phyloP scores from a whole-genome alignment of 2,329 filamentous ascomycete genomes.

The Laburnicola sp. region DNA sequence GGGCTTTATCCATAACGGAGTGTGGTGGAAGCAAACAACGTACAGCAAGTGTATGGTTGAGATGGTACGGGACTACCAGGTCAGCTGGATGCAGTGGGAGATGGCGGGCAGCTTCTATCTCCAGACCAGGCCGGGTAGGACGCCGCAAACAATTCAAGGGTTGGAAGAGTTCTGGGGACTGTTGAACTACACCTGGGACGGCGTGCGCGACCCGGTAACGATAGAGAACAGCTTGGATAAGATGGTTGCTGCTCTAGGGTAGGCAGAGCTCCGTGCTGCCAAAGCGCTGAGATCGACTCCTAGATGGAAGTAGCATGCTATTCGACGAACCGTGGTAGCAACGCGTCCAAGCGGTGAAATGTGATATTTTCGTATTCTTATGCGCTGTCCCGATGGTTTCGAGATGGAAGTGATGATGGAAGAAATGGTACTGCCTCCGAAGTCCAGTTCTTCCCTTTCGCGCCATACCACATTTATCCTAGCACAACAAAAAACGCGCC shows the following conservation, averaged over 20 bases:
- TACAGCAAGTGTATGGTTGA: slow-evolving; percentile 37
- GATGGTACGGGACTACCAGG: slow-evolving; percentile 38
- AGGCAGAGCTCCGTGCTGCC: too few relatives aligned
- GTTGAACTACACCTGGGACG: slow-evolving; percentile 37
- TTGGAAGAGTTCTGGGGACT: slow-evolving; percentile 38
- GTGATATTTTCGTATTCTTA: too few relatives aligned
- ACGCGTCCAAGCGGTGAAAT: too few relatives aligned
- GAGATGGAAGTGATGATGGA: background rate
- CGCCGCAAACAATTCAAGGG: slow-evolving; percentile 31
- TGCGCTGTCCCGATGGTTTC: too few relatives aligned
- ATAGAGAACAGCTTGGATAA: slow-evolving; percentile 39
- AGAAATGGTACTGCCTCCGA: background rate
- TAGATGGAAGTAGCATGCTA: too few relatives aligned
- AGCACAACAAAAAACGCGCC: too few relatives aligned
- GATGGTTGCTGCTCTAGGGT: slow-evolving; percentile 30
- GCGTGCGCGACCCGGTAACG: slow-evolving; percentile 31
- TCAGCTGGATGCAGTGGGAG: slow-evolving; percentile 39
- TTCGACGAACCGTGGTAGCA: too few relatives aligned
- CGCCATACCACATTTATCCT: too few relatives aligned
- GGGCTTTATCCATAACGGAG: slow-evolving; percentile 38
- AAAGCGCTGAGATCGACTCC: too few relatives aligned
- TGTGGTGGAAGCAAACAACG: slow-evolving; percentile 40
- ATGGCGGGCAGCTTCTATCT: slow-evolving; percentile 37
- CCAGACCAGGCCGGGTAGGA: slow-evolving; percentile 44
- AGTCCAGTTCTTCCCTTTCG: too few relatives aligned